A percentile compares a stretch with the other conserved stretches of the same genome.
Evolutionary conservation across 495 filamentous ascomycete genomes (phyloP).

Genomic region (Hypoxylon crocopeplum): DNA sequence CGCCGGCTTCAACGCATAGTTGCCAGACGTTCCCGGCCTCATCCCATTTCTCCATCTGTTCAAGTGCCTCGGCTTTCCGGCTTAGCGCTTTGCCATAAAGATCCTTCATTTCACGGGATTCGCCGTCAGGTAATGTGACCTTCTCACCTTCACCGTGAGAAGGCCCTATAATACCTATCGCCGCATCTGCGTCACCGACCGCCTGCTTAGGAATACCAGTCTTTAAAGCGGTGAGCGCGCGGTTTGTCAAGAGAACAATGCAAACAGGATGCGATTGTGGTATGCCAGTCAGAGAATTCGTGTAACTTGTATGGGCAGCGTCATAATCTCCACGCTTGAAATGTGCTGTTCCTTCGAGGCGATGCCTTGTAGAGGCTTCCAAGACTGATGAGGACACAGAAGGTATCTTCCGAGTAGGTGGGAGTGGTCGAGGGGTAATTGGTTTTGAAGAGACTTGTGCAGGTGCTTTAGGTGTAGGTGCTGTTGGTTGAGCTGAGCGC

Average conservation of each 20-base stretch:
- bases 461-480: constrained; percentile 8
- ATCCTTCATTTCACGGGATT: constrained; percentile 85
- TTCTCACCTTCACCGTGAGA: constrained; percentile 77
- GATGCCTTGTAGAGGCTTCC: constrained; percentile 73
- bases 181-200: constrained; percentile 80
- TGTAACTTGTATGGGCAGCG: constrained; percentile 81
- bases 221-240: constrained; percentile 85
- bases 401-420: constrained; percentile 62
- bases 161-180: constrained; percentile 80
- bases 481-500: constrained; percentile 25
- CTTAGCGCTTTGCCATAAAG: constrained; percentile 91
- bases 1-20: constrained; percentile 78
- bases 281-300: constrained; percentile 72
- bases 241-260: constrained; percentile 89
- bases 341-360: constrained; percentile 78
- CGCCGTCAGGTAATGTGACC: constrained; percentile 65
- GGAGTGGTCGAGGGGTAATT: constrained; percentile 38
- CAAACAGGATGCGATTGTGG: constrained; percentile 83
- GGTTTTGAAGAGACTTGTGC: constrained; percentile 30
- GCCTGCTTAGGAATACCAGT: constrained; percentile 87
- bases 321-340: constrained; percentile 96
- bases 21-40: constrained; percentile 85
- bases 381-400: constrained; percentile 70
- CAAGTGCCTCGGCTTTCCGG: constrained; percentile 93
- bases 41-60: constrained; percentile 92